Base-by-base conservation (phyloP, 306 rosid genomes). In the Pyrus betulifolia region DNA sequence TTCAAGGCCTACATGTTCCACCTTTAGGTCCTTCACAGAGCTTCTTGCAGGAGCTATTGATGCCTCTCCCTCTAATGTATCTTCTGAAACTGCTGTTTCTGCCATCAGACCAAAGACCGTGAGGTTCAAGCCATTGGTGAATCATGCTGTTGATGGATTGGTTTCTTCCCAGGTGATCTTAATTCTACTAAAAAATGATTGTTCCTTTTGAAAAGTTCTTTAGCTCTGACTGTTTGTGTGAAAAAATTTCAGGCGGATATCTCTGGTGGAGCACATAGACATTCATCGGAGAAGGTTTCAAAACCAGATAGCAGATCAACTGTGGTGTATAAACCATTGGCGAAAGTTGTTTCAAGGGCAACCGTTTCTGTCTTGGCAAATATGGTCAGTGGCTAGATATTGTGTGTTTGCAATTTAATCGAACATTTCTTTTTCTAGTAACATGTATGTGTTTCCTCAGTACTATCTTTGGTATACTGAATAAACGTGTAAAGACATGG, bases 41-140 rank as follows among this genome's bases (percentile, higher is more conserved):
- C 95, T 95, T 31, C 87, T 92, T 74, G 88, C 91, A 1, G 91
- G 96, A 66, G 96, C 97, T 66, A 88, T 92, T 61, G 67, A 89
- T 82, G 86, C 80, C 74, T 78, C 93, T 58, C 88, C 97, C 13
- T 72, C 85, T 7, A 72, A 64, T 78, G 82, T 62, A 67, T 71
- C 91, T 57, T 81, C 97, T 59, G 91, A 84, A 59, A 68, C 90
- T 69, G 82, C 93, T 75, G 88, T 92, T 78, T 75, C 96, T 74
- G 99, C 97, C 60, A 91, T 92, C 82, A 89, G 97, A 78, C 99
- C 99, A 15, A 95, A 91, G 88, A 92, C 97, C 38, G 90, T 89
- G 72, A 90, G 97, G 92, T 86, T 95, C 82, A 90, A 88, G 86
- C 86, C 97, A 59, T 62, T 79, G 58, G 15, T 77, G 65, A 85